Base-by-base conservation (phyloP, 345 rosid genomes). In the Capsella bursapastoris region DNA sequence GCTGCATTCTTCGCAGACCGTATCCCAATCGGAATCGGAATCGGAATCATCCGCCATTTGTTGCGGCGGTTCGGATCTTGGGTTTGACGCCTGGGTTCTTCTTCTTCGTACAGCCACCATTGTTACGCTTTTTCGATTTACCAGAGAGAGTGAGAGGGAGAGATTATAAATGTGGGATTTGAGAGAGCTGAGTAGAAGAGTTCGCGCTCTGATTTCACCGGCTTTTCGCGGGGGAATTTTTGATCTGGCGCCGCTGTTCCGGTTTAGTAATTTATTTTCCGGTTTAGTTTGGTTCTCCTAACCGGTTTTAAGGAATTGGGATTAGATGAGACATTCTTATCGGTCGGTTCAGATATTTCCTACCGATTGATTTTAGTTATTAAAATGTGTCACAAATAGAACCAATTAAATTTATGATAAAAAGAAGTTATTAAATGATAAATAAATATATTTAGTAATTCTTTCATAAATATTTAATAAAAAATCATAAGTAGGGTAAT, bases 1-100 rank as follows among this genome's bases (percentile, higher is more conserved):
- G 69, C 89, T 85, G 29, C 97, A 91, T 74, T 81, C 83, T 81
- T 86, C 81, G 77, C 98, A 94, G 47, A 69, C 67, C 34, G 83
- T 72, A 7, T 78, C 82, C 83, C 40, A 72, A 55, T 80, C 88
- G 11, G 72, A 63, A 45, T 75, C 81, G 45, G 66, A 62, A 29
- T 53, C 68, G 14, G 47, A 43, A 5, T 14, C 18, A 6, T 61
- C 55, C 35, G 45, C 62, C 25, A 11, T 38, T 37, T 57, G 14
- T 47, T 37, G 14, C n/a, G 62, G 43, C 12, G 12, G 62, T 40
- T 40, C 65, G 22, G 78, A 57, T 49, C 52, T 27, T 38, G 86
- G 89, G 38, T 53, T 82, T 15, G 83, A 80, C 47, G 92, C 89
- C 7, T 75, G 81, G 18, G 89, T 86, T 82, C 92, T 78, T 40